Evolutionary conservation across 495 filamentous ascomycete species (phyloP).

Genomic region (Trichocladium antarcticum): DNA sequence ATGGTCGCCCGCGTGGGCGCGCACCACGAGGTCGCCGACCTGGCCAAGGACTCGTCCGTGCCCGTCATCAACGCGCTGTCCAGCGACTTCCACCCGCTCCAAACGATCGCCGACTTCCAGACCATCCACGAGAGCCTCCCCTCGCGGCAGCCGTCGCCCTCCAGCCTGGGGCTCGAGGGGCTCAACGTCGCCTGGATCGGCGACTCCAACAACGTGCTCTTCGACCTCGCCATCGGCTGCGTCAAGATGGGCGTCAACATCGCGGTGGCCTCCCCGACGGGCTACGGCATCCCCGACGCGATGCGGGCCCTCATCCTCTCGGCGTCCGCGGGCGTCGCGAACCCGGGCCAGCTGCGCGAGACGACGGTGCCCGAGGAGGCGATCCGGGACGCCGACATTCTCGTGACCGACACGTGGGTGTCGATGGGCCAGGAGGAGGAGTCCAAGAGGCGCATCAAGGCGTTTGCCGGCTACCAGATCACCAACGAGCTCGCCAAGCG

Average conservation of each 20-base stretch:
- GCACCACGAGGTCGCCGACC: constrained; percentile 67
- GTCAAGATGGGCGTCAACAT: constrained; percentile 78
- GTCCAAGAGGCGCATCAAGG: constrained; percentile 58
- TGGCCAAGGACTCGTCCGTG: constrained; percentile 71
- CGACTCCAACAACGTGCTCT: constrained; percentile 94
- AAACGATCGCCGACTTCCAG: constrained; percentile 84
- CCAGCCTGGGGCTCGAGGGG: constrained; percentile 60
- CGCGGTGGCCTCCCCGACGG: constrained; percentile 71
- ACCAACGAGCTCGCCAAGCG: constrained; percentile 67
- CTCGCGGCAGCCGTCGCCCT: constrained; percentile 20
- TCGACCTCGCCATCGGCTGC: constrained; percentile 77
- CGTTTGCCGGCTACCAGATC: constrained; percentile 84
- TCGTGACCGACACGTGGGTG: constrained; percentile 95
- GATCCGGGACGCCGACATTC: constrained; percentile 73
- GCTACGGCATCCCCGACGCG: constrained; percentile 60
- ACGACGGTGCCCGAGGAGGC: constrained; percentile 77
- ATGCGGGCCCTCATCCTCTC: constrained; percentile 61
- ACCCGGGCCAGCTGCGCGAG: constrained; percentile 57
- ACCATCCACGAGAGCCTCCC: constrained; percentile 69
- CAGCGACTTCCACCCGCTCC: constrained; percentile 79
- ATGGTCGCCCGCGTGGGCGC: constrained; percentile 81
- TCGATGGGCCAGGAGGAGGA: constrained; percentile 96
- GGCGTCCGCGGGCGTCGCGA: constrained; percentile 43
- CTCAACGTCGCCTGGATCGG: constrained; percentile 92
- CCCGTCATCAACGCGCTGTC: constrained; percentile 93